Conservation (phyloP, 148 eudicot species). For the Vaccinium corymbosum region DNA sequence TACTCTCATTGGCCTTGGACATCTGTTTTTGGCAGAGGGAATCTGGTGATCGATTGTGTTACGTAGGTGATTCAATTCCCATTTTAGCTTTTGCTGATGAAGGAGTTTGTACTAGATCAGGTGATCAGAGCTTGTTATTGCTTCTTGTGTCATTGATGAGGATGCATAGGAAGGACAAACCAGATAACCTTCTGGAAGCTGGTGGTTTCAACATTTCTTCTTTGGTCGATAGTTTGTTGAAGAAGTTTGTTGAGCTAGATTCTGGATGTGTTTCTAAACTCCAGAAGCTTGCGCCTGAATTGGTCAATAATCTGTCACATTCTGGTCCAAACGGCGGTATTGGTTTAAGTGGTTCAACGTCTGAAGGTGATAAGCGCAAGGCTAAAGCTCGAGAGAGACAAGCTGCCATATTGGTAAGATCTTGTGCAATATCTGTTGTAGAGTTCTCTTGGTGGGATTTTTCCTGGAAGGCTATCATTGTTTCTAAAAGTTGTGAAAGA, state of each 20-base stretch:
- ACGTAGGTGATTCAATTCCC: slow-evolving; percentile 42
- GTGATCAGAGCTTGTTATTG: slow-evolving; percentile 68
- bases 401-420: slow-evolving; percentile 84
- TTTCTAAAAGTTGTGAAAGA: not conserved
- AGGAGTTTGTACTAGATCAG: slow-evolving; percentile 42
- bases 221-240: slow-evolving; percentile 58
- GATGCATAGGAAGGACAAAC: slow-evolving; percentile 53
- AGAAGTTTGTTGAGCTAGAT: slow-evolving; percentile 73
- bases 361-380: slow-evolving; percentile 78
- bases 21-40: slow-evolving; percentile 49
- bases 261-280: slow-evolving; percentile 57
- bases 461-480: not conserved
- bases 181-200: slow-evolving; percentile 45
- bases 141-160: slow-evolving; percentile 80
- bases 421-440: not conserved
- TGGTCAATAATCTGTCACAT: slow-evolving; percentile 44
- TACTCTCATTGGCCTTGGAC: slow-evolving; percentile 76
- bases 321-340: slow-evolving; percentile 26
- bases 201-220: slow-evolving; percentile 63
- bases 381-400: slow-evolving; percentile 94
- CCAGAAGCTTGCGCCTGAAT: slow-evolving; percentile 68
- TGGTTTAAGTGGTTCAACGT: slow-evolving; percentile 20
- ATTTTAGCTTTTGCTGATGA: slow-evolving; percentile 68
- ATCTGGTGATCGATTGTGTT: slow-evolving; percentile 38
- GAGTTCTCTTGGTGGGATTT: not conserved